Base-by-base conservation (phyloP, 2,329 filamentous ascomycete species). In the Neofusicoccum parvum region DNA sequence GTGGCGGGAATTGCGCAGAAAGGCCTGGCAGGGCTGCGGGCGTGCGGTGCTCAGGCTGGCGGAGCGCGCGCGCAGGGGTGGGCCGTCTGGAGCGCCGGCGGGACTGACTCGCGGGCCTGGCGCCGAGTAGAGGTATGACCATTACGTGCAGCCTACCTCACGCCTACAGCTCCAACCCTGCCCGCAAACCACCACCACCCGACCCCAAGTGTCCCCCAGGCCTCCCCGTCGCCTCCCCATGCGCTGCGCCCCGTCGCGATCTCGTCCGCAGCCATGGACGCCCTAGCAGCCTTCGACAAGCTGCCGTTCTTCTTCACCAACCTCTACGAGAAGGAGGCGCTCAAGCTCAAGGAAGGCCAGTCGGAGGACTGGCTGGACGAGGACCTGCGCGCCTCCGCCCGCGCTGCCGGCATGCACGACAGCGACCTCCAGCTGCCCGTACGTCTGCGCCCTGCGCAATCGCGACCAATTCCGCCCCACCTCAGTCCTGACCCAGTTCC, bases 281-380 rank as follows among this genome's bases (percentile, higher is more conserved):
- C 63, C 51, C 45, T 65, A 32, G 36, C 63, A 43, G 63, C 59
- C 46, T 54, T 65, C 36, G 64, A 53, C 39, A 48, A 49, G 54
- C 51, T 65, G 51, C 63, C 63, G 17, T 37, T 65, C 63, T 65
- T 65, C 43, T 37, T 49, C 34, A 37, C 51, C 43, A 43, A 48
- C 34, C 46, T 65, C 34, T 66, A 63, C 58, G 58, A 66, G 41
- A 54, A 58, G 34, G 65, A 66, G 34, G 65, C 58, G 15, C 58
- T 66, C 10, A 62, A 63, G 65, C 58, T 66, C 58, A 62, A 62
- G 58, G 51, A 62, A 49, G 65, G 65, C 65, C 65, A 66, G 56
- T 56, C 58, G 15, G 65, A 66, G 23, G 65, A 66, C 43, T 43
- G 41, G 39, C 58, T 66, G 32, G 58, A 66, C 58, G 46, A 58